Percentiles rank a stretch among this genome's conserved stretches.
These are phyloP conservation scores for Rostrohypoxylon terebratum DNA, from an alignment of 495 filamentous ascomycete species.

Conservation along the genomic window DNA sequence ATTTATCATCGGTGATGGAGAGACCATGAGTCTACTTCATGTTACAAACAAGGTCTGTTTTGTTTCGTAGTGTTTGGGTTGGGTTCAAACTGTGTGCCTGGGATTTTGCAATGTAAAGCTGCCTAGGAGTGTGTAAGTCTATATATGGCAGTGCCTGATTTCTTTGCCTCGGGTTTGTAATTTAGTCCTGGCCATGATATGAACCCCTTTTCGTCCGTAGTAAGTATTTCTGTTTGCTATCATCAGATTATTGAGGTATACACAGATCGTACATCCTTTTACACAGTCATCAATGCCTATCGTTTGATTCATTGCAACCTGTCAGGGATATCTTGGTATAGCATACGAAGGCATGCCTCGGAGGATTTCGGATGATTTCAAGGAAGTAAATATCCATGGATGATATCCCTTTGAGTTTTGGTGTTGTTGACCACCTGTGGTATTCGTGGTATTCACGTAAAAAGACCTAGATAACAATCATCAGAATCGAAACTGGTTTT, in stretches of 20 bases:
- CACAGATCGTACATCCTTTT: too few relatives aligned
- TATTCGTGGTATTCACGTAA: not conserved
- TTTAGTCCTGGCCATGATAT: not conserved
- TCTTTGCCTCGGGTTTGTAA: not conserved
- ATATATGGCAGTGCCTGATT: not conserved
- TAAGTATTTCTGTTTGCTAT: not conserved
- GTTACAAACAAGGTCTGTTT: not conserved
- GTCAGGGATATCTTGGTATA: not conserved
- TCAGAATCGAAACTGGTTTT: slow-evolving; percentile 9
- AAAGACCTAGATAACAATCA: slow-evolving; percentile 2
- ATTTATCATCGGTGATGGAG: not conserved
- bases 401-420: not conserved
- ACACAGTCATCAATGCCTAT: not conserved
- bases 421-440: not conserved
- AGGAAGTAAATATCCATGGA: not conserved
- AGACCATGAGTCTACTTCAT: not conserved
- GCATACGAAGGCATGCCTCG: not conserved
- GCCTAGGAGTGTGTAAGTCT: not conserved
- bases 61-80: not conserved
- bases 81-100: not conserved
- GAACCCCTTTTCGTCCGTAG: not conserved
- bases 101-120: not conserved
- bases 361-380: not conserved
- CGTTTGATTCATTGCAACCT: not conserved
- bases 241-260: not conserved